Conservation (phyloP, 2,329 filamentous ascomycete species). For the Drechslerella coelobrocha region DNA sequence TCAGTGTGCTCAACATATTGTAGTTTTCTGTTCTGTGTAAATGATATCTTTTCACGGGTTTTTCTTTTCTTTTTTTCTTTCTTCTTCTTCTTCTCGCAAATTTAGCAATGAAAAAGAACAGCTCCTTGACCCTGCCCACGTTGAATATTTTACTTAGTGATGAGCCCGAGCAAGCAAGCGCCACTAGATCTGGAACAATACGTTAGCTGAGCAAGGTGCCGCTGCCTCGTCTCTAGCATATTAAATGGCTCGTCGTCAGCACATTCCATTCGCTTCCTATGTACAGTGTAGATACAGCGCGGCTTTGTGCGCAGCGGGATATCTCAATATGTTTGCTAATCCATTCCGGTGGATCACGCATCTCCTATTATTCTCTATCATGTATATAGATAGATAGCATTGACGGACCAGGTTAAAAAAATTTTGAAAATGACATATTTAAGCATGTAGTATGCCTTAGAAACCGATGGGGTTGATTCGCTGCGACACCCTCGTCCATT, state of each 20-base stretch:
- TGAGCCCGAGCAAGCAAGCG: too few species aligned
- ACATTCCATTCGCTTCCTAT: neutral
- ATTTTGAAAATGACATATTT: too few species aligned
- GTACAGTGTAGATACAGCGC: neutral
- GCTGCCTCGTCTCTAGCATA: too few species aligned
- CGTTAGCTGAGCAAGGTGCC: too few species aligned
- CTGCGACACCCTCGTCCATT: slow-evolving; percentile 96
- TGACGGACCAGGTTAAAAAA: too few species aligned
- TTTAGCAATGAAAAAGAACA: neutral
- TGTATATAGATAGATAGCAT: too few species aligned
- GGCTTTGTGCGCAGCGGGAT: neutral
- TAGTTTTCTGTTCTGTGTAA: slow-evolving; percentile 2
- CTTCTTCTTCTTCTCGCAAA: too few species aligned
- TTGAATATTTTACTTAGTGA: too few species aligned
- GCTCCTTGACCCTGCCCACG: too few species aligned
- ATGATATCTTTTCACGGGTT: neutral
- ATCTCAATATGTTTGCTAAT: neutral
- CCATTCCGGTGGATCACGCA: neutral
- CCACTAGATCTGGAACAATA: too few species aligned
- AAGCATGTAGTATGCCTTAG: slow-evolving; percentile 64
- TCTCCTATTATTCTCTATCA: too few species aligned
- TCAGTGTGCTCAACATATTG: neutral
- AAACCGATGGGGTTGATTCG: slow-evolving; percentile 93
- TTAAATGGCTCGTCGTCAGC: neutral
- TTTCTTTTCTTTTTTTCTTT: neutral